Evolutionary conservation across 2,329 filamentous ascomycete species (phyloP), one percentile per base, ranked within the genome.

Genomic region (Alternaria ethzedia): DNA sequence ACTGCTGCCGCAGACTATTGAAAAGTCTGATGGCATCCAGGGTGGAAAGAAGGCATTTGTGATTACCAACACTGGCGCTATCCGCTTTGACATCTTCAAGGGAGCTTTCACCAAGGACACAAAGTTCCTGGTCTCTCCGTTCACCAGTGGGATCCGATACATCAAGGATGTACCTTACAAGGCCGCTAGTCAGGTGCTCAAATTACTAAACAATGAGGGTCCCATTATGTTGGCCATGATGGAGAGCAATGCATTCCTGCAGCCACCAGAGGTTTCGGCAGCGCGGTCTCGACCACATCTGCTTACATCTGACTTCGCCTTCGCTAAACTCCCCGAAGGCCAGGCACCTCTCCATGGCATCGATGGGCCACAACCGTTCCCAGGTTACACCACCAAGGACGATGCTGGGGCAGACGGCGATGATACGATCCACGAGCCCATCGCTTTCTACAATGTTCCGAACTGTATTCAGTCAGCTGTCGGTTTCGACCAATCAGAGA

Each of bases 1-100:
- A 59, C 88, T 97, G 0, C 83, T 98, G 1, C 92, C 93, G 0
- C 87, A 87, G 46, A 82, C 90, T 3, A 81, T 94, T 30, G 81
- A 82, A 59, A 89, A 72, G 10, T 76, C 75, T 1, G 50, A 63
- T 3, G 71, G 75, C n/a, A 65, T 76, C 21, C 58, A 70, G 25
- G 83, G 85, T 23, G 85, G 89, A 59, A 84, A 86, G 44, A 86
- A 93, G 10, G 86, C 88, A 7, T 82, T 98, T 11, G 89, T 90
- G 28, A 88, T 98, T 54, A 85, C 92, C 59, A 99, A 99, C 80
- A 97, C 93, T 0, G 96, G 96, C 25, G 92, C 92, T 4, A 89
- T 99, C 69, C 91, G 96, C 47, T 99, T 98, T 79, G 96, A 99
- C 78, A 92, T 99, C 65, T 97, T 97, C 85, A 89, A 95, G 78